Base-by-base conservation (phyloP, 176 grass and related monocot genomes). In the Oryza coarctata region DNA sequence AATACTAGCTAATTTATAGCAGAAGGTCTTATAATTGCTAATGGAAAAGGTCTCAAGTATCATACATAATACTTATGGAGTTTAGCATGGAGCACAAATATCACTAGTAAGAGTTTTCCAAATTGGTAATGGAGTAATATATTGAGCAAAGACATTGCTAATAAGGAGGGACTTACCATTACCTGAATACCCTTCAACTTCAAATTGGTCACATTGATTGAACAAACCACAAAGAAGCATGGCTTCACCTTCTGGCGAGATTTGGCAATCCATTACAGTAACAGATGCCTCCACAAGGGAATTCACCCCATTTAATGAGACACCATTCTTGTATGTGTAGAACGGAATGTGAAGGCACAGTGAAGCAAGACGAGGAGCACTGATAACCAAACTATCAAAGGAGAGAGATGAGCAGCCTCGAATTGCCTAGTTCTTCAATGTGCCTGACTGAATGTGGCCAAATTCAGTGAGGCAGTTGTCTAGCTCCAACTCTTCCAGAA, bases 381-480 rank as follows among this genome's bases (percentile, higher is more conserved):
- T 76, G 52, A 76, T 26, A 14, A 61, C 50, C 10, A 76, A 36
- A 7, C 6, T 25, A 75, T 58, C 47, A 7, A 8, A 9, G 9
- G n/a, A 1, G n/a, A 27, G 2, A 0, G 0, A 55, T 25, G 1
- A 1, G n/a, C n/a, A 58, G 12, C 3, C 1, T 20, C 12, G 6
- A 2, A 80, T n/a, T 10, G 2, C 8, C 30, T 69, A 57, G 12
- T 34, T 61, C 52, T 61, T 76, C 44, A 62, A 3, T 26, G 73
- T 26, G 32, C 14, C 2, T 3, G 73, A 76, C 1, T 60, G 32
- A 61, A 75, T 57, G 49, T 18, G 9, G 33, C 1, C 1, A 26
- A 75, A 75, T 12, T n/a, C 30, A 36, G 3, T 15, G 23, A 1
- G 49, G 7, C 49, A 75, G 3, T 6, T 0, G 9, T 22, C 0